Base-by-base conservation (phyloP, 768 basidiomycete genomes). In the Saitozyma podzolica region DNA sequence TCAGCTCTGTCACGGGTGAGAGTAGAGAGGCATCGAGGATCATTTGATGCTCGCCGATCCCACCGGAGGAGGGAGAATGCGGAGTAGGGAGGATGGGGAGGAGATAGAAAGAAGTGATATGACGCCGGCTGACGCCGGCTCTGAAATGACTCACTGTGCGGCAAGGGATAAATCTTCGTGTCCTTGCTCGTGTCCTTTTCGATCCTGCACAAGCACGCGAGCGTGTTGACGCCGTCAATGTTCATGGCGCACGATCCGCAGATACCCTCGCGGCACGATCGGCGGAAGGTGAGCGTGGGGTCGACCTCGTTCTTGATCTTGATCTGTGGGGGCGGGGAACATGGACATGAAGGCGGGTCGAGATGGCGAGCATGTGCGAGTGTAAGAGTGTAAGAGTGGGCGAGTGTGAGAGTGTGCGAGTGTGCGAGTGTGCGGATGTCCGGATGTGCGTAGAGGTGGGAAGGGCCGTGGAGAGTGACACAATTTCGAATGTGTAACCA, bases 211-310 rank as follows among this genome's bases (percentile, higher is more conserved):
- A 98, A 83, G 81, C 96, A 99, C 9, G 95, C 94, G 63, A 99
- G 87, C 4, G 96, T 98, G 84, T 99, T 99, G 62, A 80, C 79
- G 47, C 95, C 95, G 78, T 98, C 88, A 78, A 99, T 90, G 84
- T 99, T 99, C 94, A 99, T 96, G 57, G 95, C 94, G 78, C 95
- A 98, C 6, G 91, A 93, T 45, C 95, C 95, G 74, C 95, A 99
- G 72, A 99, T 98, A 60, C 95, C 77, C 62, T 80, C 80, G 59
- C 80, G 64, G 68, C 80, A 80, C 16, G 80, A 80, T 67, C 77
- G 70, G 58, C 96, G 87, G 84, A 99, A 98, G 6, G 95, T 97
- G 40, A 99, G 84, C 1, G 95, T 98, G 2, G 95, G 90, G 82
- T 98, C 96, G 39, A 95, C 76, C 80, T 98, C 95, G 81, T 96